Evolutionary conservation across 441 rosid genomes (phyloP).

Genomic region (Pelargonium citronellum): DNA sequence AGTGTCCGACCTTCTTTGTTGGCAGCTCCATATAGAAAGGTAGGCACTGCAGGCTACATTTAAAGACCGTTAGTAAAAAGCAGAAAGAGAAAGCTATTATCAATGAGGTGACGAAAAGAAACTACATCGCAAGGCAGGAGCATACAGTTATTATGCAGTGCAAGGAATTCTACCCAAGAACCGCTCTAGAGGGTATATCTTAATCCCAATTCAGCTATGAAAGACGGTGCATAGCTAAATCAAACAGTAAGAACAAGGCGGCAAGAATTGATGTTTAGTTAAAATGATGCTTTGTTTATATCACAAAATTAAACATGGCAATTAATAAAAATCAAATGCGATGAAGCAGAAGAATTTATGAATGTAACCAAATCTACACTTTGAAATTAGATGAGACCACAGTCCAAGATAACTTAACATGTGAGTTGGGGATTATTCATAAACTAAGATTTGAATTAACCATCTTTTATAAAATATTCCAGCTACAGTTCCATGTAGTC

Average conservation of each 20-base stretch:
- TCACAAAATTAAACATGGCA: too few species aligned
- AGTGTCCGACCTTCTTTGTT: conserved; percentile 50
- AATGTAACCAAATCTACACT: too few species aligned
- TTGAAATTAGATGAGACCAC: not conserved
- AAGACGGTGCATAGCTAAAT: not conserved
- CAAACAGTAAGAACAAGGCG: not conserved
- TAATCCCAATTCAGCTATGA: not conserved
- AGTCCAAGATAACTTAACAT: not conserved
- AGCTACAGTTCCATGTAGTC: conserved; percentile 2
- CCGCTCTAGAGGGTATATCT: too few species aligned
- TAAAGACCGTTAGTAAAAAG: conserved; percentile 21
- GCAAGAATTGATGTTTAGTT: not conserved
- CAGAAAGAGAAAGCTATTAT: not conserved
- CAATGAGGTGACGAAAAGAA: not conserved
- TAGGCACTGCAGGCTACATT: conserved; percentile 57
- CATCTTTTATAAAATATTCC: not conserved
- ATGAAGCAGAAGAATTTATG: too few species aligned
- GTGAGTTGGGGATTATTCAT: not conserved
- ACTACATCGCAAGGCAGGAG: not conserved
- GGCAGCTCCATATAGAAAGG: conserved; percentile 76
- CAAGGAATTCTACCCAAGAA: too few species aligned
- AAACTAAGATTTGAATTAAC: not conserved
- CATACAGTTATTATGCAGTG: not conserved
- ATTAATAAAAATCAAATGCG: too few species aligned
- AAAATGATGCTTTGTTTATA: not conserved